phyloP scores from a whole-genome alignment of 306 rosid species.

The Ormosia emarginata region DNA sequence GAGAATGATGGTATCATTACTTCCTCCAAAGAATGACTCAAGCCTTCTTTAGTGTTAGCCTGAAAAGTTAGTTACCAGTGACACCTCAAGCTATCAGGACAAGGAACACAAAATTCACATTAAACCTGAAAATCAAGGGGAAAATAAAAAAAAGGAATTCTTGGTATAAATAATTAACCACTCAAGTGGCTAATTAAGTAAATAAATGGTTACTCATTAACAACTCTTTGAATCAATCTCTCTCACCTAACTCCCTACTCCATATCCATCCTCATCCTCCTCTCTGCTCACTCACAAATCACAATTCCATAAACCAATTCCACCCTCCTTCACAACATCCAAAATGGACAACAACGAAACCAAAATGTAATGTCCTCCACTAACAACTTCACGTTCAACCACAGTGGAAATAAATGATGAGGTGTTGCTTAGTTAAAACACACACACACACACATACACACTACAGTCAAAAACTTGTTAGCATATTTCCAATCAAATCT shows the following conservation, averaged over 20 bases:
- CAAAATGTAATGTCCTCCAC: too few species aligned
- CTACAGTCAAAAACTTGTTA: too few species aligned
- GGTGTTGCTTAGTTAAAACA: too few species aligned
- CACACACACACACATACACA: too few species aligned
- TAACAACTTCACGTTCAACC: too few species aligned
- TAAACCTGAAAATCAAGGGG: neutral
- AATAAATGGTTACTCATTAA: neutral
- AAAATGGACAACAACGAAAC: neutral
- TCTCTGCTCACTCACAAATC: neutral
- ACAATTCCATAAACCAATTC: neutral
- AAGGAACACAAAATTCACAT: neutral
- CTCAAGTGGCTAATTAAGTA: neutral
- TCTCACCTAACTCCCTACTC: too few species aligned
- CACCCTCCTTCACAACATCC: neutral
- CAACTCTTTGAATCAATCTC: neutral
- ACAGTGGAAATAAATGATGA: too few species aligned
- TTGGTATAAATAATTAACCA: neutral
- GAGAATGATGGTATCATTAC: slow-evolving; percentile 76
- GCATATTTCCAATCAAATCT: too few species aligned
- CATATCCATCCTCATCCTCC: neutral
- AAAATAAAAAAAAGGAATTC: neutral
- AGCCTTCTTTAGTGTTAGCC: slow-evolving; percentile 69
- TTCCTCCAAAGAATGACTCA: slow-evolving; percentile 90
- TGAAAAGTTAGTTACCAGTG: slow-evolving; percentile 38
- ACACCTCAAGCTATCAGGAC: slow-evolving; percentile 24